Conservation (phyloP, 2,329 filamentous ascomycete genomes). For the Penicillium hordei region DNA sequence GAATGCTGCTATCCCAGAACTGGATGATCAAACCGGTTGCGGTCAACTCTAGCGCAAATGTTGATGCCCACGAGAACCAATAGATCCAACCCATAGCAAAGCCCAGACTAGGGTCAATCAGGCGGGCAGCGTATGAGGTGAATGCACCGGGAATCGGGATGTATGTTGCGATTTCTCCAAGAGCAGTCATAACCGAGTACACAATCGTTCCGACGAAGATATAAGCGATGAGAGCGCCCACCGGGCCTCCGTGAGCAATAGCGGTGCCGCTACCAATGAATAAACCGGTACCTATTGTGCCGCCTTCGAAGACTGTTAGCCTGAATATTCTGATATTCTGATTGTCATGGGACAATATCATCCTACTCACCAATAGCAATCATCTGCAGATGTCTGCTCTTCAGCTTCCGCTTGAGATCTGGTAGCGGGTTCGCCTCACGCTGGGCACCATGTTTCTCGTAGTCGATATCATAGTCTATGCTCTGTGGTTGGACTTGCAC, state of each 20-base stretch:
- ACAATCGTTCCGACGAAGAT: conserved; percentile 69
- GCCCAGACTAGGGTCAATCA: conserved; percentile 68
- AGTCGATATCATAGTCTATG: conserved; percentile 33
- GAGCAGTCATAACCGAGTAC: conserved; percentile 69
- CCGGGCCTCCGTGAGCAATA: conserved; percentile 63
- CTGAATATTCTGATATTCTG: not conserved
- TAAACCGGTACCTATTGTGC: conserved; percentile 70
- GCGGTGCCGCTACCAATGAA: conserved; percentile 67
- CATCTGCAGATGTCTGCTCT: conserved; percentile 92
- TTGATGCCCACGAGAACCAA: conserved; percentile 75
- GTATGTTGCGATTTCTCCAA: conserved; percentile 71
- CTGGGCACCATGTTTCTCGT: conserved; percentile 39
- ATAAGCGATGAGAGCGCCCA: conserved; percentile 66
- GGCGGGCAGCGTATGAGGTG: conserved; percentile 71
- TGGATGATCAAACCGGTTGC: conserved; percentile 72
- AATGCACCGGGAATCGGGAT: conserved; percentile 76
- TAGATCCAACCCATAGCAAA: conserved; percentile 82
- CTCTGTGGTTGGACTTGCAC: conserved; percentile 21
- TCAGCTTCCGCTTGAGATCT: conserved; percentile 71
- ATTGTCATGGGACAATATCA: not conserved
- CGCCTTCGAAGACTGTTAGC: conserved; percentile 39
- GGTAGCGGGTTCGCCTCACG: conserved; percentile 61
- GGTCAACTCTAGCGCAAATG: conserved; percentile 70
- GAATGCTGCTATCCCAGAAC: conserved; percentile 65
- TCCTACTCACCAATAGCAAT: conserved; percentile 83